These are phyloP conservation scores for Yamadazyma atmosphaerica DNA, from an alignment of 1,139 yeast species.

Conservation along the genomic window DNA sequence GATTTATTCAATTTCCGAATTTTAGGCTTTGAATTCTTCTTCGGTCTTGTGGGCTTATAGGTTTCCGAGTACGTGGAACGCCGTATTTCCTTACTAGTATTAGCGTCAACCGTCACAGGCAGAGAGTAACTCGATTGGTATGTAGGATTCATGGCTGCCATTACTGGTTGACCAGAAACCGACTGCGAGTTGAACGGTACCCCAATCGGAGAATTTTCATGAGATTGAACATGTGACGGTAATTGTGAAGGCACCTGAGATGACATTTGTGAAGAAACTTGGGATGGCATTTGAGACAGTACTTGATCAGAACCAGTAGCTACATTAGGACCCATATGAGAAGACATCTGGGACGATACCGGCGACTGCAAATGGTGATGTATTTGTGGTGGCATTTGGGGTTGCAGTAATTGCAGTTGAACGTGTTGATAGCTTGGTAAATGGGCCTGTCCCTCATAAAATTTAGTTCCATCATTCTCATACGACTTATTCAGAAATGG, in stretches of 20 bases:
- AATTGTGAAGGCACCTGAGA: background rate
- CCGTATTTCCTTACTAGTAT: constrained; percentile 1
- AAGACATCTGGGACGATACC: background rate
- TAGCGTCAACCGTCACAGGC: background rate
- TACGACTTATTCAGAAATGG: constrained; percentile 11
- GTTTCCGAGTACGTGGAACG: constrained; percentile 11
- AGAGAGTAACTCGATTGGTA: constrained; percentile 1
- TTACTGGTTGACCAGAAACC: too few relatives aligned
- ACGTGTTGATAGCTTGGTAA: background rate
- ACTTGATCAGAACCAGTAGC: too few relatives aligned
- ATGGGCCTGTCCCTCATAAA: background rate
- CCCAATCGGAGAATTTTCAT: background rate
- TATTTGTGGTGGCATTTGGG: background rate
- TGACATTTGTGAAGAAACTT: background rate
- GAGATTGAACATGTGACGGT: background rate
- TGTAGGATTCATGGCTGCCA: too few relatives aligned
- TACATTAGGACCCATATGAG: too few relatives aligned
- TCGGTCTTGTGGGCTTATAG: constrained; percentile 39
- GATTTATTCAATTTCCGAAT: constrained; percentile 29
- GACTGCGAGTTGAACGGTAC: too few relatives aligned
- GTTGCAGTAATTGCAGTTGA: background rate
- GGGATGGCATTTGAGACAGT: background rate
- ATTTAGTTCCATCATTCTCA: constrained; percentile 5
- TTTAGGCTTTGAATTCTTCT: constrained; percentile 36
- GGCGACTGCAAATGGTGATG: background rate